Evolutionary conservation across 2,329 filamentous ascomycete genomes (phyloP).

Genomic region (Aspergillus sclerotialis): DNA sequence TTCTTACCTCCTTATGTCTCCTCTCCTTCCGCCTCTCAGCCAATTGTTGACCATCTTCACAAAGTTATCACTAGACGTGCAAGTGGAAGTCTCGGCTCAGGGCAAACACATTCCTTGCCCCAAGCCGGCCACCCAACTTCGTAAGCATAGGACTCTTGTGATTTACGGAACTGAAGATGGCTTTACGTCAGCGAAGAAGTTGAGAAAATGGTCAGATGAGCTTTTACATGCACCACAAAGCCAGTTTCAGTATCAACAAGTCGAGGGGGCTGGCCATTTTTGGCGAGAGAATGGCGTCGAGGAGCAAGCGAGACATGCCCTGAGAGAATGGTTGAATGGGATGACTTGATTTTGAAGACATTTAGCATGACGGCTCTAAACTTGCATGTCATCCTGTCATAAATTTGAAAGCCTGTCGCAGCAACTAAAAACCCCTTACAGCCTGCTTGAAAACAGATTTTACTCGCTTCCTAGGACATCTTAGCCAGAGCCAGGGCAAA

Average conservation of each 20-base stretch:
- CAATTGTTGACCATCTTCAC: slow-evolving; percentile 58
- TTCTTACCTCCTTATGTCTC: slow-evolving; percentile 58
- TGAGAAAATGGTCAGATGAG: slow-evolving; percentile 58
- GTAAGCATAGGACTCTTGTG: slow-evolving; percentile 54
- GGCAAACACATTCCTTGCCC: slow-evolving; percentile 22
- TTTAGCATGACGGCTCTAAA: too few relatives aligned
- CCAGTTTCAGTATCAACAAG: slow-evolving; percentile 42
- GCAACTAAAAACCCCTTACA: too few relatives aligned
- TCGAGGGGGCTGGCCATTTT: slow-evolving; percentile 55
- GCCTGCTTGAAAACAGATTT: too few relatives aligned
- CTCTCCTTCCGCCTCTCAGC: slow-evolving; percentile 50
- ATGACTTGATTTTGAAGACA: slow-evolving; percentile 8
- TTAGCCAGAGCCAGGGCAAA: too few relatives aligned
- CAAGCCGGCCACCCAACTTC: slow-evolving; percentile 51
- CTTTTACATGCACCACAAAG: slow-evolving; percentile 42
- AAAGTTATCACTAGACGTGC: slow-evolving; percentile 29
- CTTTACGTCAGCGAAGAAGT: slow-evolving; percentile 61
- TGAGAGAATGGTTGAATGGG: slow-evolving; percentile 35
- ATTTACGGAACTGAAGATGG: slow-evolving; percentile 69
- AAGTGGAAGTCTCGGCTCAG: slow-evolving; percentile 17
- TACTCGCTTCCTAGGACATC: too few relatives aligned
- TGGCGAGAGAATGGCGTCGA: slow-evolving; percentile 52
- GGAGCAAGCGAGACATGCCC: slow-evolving; percentile 28
- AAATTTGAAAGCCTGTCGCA: too few relatives aligned
- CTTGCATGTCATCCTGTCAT: too few relatives aligned